Evolutionary conservation across 2,329 filamentous ascomycete species (phyloP).

Genomic region (Colletotrichum costaricense): DNA sequence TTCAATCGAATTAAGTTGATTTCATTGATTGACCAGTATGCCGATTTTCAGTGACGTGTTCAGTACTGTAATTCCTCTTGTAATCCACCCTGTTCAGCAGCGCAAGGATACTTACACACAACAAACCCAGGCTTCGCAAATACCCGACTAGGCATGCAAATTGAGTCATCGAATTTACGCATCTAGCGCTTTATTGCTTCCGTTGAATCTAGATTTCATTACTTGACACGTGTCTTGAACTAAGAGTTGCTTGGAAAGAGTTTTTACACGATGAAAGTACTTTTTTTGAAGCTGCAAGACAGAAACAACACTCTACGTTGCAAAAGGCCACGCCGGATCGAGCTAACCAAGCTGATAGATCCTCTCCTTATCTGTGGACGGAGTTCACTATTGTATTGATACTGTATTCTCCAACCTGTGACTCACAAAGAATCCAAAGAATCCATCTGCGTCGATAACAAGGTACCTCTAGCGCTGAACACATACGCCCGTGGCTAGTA

Average conservation of each 20-base stretch:
- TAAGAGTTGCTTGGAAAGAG: not conserved
- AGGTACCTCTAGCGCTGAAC: not conserved
- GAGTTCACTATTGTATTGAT: not conserved
- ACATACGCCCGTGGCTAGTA: not conserved
- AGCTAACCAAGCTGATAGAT: not conserved
- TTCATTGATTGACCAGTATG: too few species aligned
- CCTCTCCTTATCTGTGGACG: not conserved
- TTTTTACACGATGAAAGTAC: not conserved
- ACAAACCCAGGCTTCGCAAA: too few species aligned
- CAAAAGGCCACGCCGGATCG: not conserved
- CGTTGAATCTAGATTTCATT: not conserved
- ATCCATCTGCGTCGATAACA: too few species aligned
- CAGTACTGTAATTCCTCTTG: too few species aligned
- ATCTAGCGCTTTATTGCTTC: not conserved
- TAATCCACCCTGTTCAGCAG: too few species aligned
- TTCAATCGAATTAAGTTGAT: too few species aligned
- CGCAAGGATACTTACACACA: not conserved
- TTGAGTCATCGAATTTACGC: not conserved
- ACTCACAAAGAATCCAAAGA: too few species aligned
- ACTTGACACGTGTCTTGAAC: not conserved
- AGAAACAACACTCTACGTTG: not conserved
- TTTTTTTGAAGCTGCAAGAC: not conserved
- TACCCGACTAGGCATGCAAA: too few species aligned
- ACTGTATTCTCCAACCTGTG: too few species aligned
- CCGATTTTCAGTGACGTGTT: too few species aligned